phyloP scores from a whole-genome alignment of 352 stramenopile genomes.

The Albugo candida region DNA sequence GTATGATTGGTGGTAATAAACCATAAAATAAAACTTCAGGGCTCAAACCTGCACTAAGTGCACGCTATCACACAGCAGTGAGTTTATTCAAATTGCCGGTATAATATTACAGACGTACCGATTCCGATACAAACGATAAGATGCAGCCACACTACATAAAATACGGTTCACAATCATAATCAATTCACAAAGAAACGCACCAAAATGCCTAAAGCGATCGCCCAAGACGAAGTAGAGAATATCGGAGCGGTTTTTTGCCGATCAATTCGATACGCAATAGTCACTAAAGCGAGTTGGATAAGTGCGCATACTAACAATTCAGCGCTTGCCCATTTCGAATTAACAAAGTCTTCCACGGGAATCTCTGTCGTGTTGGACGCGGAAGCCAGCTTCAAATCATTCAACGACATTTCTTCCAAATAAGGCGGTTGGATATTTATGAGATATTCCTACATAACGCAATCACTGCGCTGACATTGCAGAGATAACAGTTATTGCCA shows the following conservation, averaged over 20 bases:
- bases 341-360: too few species aligned
- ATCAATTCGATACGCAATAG: constrained; percentile 38
- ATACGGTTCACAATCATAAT: neutral
- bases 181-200: constrained; percentile 7
- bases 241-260: constrained; percentile 14
- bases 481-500: too few species aligned
- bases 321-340: constrained; percentile 12
- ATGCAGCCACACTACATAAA: constrained; percentile 16
- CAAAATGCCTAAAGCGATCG: constrained; percentile 26
- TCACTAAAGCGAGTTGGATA: constrained; percentile 26
- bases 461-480: too few species aligned
- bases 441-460: too few species aligned
- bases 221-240: constrained; percentile 27
- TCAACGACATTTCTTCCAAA: too few species aligned
- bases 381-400: too few species aligned
- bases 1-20: constrained; percentile 47
- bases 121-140: constrained; percentile 20
- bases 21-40: constrained; percentile 37
- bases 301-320: constrained; percentile 27
- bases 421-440: too few species aligned
- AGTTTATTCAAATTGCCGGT: neutral
- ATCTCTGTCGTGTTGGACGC: too few species aligned
- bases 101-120: constrained; percentile 8
- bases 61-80: constrained; percentile 12
- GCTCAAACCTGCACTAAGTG: constrained; percentile 20